Percentiles rank a stretch among this genome's conserved stretches.
phyloP scores from a whole-genome alignment of 371 early-diverging fungal species.

The Syncephalastrum contaminatum region DNA sequence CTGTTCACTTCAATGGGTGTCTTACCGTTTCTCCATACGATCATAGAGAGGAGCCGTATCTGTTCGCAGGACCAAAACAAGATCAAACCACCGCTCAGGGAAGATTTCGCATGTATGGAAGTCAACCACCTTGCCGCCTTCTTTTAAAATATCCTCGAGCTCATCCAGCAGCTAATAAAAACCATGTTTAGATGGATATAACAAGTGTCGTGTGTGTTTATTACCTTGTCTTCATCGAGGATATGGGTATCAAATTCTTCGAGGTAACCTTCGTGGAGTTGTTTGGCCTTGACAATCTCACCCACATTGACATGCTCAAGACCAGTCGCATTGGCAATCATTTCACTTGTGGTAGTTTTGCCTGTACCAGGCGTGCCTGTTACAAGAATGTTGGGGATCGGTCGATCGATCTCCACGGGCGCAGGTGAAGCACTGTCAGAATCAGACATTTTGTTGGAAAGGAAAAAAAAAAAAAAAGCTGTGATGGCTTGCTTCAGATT shows the following conservation, averaged over 20 bases:
- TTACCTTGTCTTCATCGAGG: conserved; percentile 91
- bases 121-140: conserved; percentile 89
- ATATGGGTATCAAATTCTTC: conserved; percentile 89
- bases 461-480: conserved; percentile 1
- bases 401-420: conserved; percentile 23
- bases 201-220: background rate
- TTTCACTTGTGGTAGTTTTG: conserved; percentile 91
- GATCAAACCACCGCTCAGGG: conserved; percentile 96
- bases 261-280: conserved; percentile 86
- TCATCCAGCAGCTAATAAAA: conserved; percentile 73
- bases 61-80: conserved; percentile 89
- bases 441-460: conserved; percentile 5
- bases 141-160: conserved; percentile 75
- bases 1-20: background rate
- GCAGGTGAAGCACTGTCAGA: conserved; percentile 15
- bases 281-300: conserved; percentile 82
- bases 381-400: conserved; percentile 87
- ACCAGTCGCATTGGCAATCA: conserved; percentile 72
- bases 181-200: background rate
- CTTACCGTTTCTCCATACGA: conserved; percentile 81
- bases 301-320: conserved; percentile 87
- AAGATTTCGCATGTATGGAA: conserved; percentile 94
- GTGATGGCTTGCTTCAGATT: conserved; percentile 1
- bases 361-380: conserved; percentile 99
- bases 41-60: conserved; percentile 80